These are phyloP conservation scores for Botryosphaeria dothidea DNA, from an alignment of 2,329 filamentous ascomycete species.

Conservation along the genomic window DNA sequence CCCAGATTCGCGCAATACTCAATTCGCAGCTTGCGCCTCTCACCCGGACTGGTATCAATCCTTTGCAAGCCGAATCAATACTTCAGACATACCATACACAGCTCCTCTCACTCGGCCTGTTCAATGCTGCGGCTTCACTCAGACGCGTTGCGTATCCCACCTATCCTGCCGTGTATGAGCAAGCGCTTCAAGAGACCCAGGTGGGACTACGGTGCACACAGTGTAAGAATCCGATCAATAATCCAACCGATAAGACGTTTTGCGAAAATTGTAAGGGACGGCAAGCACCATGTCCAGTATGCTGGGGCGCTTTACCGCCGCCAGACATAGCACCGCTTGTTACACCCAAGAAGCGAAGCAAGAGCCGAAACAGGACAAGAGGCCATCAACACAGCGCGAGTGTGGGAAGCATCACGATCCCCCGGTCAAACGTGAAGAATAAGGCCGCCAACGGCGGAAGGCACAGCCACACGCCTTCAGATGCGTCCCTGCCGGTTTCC, in stretches of 20 bases:
- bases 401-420: conserved; percentile 12
- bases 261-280: conserved; percentile 53
- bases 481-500: conserved; percentile 4
- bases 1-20: conserved; percentile 43
- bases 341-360: conserved; percentile 19
- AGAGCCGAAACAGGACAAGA: neutral
- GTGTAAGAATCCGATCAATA: conserved; percentile 58
- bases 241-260: conserved; percentile 50
- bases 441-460: conserved; percentile 2
- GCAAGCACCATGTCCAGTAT: conserved; percentile 46
- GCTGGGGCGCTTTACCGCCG: conserved; percentile 46
- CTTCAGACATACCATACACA: conserved; percentile 60
- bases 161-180: conserved; percentile 59
- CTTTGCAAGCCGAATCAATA: conserved; percentile 56
- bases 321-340: conserved; percentile 31
- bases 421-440: neutral
- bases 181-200: conserved; percentile 55
- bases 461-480: conserved; percentile 16
- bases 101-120: conserved; percentile 49
- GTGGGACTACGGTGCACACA: conserved; percentile 57
- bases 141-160: conserved; percentile 56
- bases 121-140: conserved; percentile 56
- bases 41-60: conserved; percentile 47
- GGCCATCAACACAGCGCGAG: conserved; percentile 15
- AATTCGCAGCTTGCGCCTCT: conserved; percentile 42